Conservation (phyloP, 768 basidiomycete species). For the Piloderma croceum region DNA sequence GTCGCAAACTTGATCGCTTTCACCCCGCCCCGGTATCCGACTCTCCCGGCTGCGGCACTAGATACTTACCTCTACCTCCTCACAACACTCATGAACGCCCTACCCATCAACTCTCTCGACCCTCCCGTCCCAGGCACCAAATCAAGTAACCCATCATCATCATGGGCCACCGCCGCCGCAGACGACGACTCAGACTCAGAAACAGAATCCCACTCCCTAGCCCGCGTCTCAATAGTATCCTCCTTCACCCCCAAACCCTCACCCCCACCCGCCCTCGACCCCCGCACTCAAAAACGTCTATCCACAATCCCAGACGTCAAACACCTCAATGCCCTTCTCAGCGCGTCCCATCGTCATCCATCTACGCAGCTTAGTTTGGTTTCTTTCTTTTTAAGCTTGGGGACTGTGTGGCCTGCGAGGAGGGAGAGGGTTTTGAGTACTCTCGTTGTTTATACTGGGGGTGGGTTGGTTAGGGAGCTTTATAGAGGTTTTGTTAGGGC, state of each 20-base stretch:
- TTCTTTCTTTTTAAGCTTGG: slow-evolving; percentile 51
- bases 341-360: slow-evolving; percentile 22
- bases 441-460: slow-evolving; percentile 45
- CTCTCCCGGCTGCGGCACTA: slow-evolving; percentile 41
- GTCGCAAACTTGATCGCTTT: slow-evolving; percentile 70
- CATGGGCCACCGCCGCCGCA: slow-evolving; percentile 27
- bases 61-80: slow-evolving; percentile 50
- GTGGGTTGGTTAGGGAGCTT: slow-evolving; percentile 67
- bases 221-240: slow-evolving; percentile 34
- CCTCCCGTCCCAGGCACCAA: slow-evolving; percentile 25
- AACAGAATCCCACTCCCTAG: slow-evolving; percentile 10
- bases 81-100: slow-evolving; percentile 41
- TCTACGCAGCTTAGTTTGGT: slow-evolving; percentile 45
- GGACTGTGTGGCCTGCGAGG: slow-evolving; percentile 53
- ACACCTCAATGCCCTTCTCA: slow-evolving; percentile 31
- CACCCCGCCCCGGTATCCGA: slow-evolving; percentile 53
- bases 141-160: slow-evolving; percentile 7
- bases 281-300: slow-evolving; percentile 58
- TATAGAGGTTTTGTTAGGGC: slow-evolving; percentile 63
- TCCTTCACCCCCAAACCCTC: slow-evolving; percentile 22
- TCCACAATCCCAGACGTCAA: slow-evolving; percentile 45
- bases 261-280: slow-evolving; percentile 43
- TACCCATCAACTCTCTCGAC: slow-evolving; percentile 52
- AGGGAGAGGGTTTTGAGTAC: slow-evolving; percentile 53
- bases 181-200: slow-evolving; percentile 36